phyloP scores from a whole-genome alignment of 2,329 filamentous ascomycete species.

The Pestalotiopsis fici region DNA sequence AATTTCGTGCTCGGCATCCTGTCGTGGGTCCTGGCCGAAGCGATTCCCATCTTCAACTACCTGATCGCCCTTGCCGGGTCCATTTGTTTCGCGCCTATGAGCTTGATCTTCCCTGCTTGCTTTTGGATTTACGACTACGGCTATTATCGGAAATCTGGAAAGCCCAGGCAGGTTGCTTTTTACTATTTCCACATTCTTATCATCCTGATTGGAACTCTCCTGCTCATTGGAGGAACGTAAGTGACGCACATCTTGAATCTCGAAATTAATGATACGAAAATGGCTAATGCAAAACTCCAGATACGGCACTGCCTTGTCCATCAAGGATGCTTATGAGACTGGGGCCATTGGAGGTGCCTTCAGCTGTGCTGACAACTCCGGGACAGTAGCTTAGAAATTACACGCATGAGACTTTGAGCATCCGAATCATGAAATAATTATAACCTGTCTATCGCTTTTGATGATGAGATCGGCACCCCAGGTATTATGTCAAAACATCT shows the following conservation, averaged over 20 bases:
- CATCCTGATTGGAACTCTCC: constrained; percentile 14
- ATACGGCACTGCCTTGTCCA: constrained; percentile 16
- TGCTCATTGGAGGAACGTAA: constrained; percentile 17
- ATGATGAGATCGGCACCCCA: too few species aligned
- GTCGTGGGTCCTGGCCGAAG: constrained; percentile 12
- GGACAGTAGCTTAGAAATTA: background rate
- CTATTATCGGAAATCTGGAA: constrained; percentile 6
- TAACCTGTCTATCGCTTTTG: too few species aligned
- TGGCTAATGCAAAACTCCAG: background rate
- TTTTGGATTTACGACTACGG: constrained; percentile 12
- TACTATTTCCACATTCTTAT: constrained; percentile 17
- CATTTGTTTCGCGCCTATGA: constrained; percentile 15
- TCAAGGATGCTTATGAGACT: constrained; percentile 17
- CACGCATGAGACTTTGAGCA: background rate
- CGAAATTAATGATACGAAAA: background rate
- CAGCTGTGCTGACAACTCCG: constrained; percentile 20
- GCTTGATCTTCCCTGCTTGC: constrained; percentile 6
- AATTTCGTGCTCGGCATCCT: constrained; percentile 16
- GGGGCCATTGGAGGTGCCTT: constrained; percentile 19
- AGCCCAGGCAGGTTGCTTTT: constrained; percentile 4
- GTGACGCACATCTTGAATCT: background rate
- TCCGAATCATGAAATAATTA: too few species aligned
- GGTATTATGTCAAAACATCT: too few species aligned
- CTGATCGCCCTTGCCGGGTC: constrained; percentile 11
- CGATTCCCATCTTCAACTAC: constrained; percentile 16